Base-by-base conservation (phyloP, 2,329 filamentous ascomycete species). In the Phaeoacremonium minimum region DNA sequence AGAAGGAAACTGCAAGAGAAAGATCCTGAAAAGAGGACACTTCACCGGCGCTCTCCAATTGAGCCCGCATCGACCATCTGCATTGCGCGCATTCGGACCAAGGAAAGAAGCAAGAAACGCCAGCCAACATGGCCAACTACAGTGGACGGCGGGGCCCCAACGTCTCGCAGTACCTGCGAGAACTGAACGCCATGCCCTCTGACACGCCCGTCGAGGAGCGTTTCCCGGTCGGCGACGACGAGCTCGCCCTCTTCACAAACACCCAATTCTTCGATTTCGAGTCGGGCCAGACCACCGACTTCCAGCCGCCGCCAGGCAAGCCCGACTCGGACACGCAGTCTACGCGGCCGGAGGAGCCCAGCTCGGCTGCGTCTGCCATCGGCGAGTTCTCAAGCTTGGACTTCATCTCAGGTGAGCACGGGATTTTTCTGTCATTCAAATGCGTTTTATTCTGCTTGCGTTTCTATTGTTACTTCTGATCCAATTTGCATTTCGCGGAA, bases 81-180 rank as follows among this genome's bases (percentile, higher is more conserved):
- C n/a, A n/a, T n/a, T n/a, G n/a, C n/a, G n/a, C n/a, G n/a, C n/a
- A n/a, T n/a, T n/a, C n/a, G n/a, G n/a, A n/a, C n/a, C n/a, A n/a
- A n/a, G n/a, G n/a, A n/a, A n/a, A n/a, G n/a, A n/a, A n/a, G n/a
- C 37, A 33, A 48, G 38, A 26, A 29, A 38, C 33, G 28, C 18
- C 20, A 15, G 19, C 30, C 37, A 29, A 35, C 37, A 89, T 89
- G 85, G 80, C 86, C 59, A 75, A 71, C 58, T 89, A 80, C 74
- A 81, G 75, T 62, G 83, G 82, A 55, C 84, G 87, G 44, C 81
- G 85, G 56, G 85, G 78, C 51, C 84, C 87, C 55, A 95, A 95
- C 61, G 86, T 95, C 64, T 89, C 88, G 55, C 84, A 89, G 56
- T 95, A 93, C 67, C 75, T 96, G 47, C 84, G 87, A 53, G 85